Evolutionary conservation across 495 filamentous ascomycete species (phyloP).

Genomic region (Aspergillus steynii): DNA sequence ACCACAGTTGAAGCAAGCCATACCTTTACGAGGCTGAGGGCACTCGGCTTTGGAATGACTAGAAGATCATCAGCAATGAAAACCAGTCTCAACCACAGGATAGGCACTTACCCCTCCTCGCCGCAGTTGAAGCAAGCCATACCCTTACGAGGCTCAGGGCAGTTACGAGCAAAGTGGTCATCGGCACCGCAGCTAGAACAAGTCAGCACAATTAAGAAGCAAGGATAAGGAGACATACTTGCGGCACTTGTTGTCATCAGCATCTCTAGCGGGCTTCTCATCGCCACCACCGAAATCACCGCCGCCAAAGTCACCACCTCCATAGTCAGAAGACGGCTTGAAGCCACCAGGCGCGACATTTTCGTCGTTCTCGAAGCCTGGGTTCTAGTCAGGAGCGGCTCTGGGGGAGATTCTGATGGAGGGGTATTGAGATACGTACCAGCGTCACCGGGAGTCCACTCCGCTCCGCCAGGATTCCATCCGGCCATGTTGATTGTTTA

Average conservation of each 20-base stretch:
- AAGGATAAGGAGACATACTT: constrained; percentile 36
- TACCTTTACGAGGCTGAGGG: constrained; percentile 47
- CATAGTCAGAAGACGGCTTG: constrained; percentile 6
- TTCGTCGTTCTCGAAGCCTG: constrained; percentile 17
- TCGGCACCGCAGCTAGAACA: constrained; percentile 50
- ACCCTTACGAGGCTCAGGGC: constrained; percentile 49
- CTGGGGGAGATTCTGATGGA: neutral
- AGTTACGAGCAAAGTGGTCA: constrained; percentile 61
- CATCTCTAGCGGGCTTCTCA: constrained; percentile 10
- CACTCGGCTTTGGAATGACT: constrained; percentile 27
- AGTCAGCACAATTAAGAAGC: constrained; percentile 6
- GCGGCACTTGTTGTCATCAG: constrained; percentile 41
- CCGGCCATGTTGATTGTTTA: neutral
- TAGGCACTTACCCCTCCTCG: constrained; percentile 58
- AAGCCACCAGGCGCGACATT: constrained; percentile 18
- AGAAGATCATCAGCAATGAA: too few relatives aligned
- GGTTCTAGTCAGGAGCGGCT: neutral
- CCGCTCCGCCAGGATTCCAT: neutral
- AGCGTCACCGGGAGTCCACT: neutral
- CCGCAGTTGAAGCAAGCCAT: constrained; percentile 80
- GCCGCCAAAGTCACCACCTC: constrained; percentile 7
- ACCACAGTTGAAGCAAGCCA: constrained; percentile 79
- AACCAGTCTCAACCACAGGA: too few relatives aligned
- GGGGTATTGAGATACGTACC: neutral
- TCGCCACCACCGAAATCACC: constrained; percentile 16